Evolutionary conservation across 768 basidiomycete genomes (phyloP), one percentile per base, ranked within the genome.

Genomic region (Suillus alpinus): DNA sequence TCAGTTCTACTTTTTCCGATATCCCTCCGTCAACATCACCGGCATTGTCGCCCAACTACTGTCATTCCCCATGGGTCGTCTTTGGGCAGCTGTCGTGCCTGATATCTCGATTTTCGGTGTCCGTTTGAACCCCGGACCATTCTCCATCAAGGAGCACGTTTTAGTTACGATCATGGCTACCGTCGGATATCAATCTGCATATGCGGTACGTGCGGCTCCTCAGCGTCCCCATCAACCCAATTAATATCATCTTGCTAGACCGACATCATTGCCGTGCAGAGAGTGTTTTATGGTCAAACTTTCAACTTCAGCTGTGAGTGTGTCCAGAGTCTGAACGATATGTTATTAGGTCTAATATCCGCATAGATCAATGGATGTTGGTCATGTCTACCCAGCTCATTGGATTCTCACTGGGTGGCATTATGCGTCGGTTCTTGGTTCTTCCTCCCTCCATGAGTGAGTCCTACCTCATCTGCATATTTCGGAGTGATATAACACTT

Each of bases 61-160:
- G 5, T 41, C 58, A 12, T 62, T 36, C 6, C 58, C 61, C 16
- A n/a, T 62, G 41, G 61, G 87, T 32, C 80, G 84, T 37, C 69
- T 77, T 1, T 86, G 84, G 80, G 86, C 86, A 36, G 76, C 80
- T n/a, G 71, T 83, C 31, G 64, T 83, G 31, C 86, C 86, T 4
- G 47, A 49, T 14, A n/a, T 60, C 10, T 66, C 56, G 9, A 63
- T 70, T 26, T 76, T 67, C 20, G 68, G 70, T 14, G 64, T 74
- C 62, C 70, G 69, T 13, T 44, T 76, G 23, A 76, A 76, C 59
- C 72, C 75, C 9, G 75, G 75, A 9, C 68, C 62, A 29, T 89
- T 89, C 74, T 80, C 80, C 2, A 81, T 87, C 68, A 89, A 89
- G 71, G 87, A 89, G 70, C 86, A 87, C 71, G 88, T 89, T 40